Percentiles rank a stretch among this genome's conserved stretches.
These are phyloP conservation scores for Rhodotorula mucilaginosa DNA, from an alignment of 1,284 basidiomycete genomes.

Conservation along the genomic window DNA sequence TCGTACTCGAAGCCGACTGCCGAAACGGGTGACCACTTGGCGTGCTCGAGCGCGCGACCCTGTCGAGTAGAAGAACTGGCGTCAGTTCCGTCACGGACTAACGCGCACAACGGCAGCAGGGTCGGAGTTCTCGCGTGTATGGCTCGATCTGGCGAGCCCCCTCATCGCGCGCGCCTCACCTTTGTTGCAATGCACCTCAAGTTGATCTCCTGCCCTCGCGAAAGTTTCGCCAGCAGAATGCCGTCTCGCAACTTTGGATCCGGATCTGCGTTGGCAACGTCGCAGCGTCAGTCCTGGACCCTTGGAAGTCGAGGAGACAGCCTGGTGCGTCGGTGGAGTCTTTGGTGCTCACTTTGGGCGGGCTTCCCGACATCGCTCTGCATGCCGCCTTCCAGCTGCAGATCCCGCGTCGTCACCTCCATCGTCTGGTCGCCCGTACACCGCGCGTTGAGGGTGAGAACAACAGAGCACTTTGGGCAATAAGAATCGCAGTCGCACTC, in stretches of 20 bases:
- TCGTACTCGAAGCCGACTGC: slow-evolving; percentile 98
- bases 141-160: too few relatives aligned
- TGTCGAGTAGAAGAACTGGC: slow-evolving; percentile 46
- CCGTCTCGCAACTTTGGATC: slow-evolving; percentile 42
- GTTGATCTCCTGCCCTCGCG: slow-evolving; percentile 88
- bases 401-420: slow-evolving; percentile 75
- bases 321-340: too few relatives aligned
- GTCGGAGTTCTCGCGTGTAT: not conserved
- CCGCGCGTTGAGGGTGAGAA: slow-evolving; percentile 66
- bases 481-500: slow-evolving; percentile 78
- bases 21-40: slow-evolving; percentile 97
- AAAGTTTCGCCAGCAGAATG: slow-evolving; percentile 85
- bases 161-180: slow-evolving; percentile 53
- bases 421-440: slow-evolving; percentile 64
- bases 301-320: too few relatives aligned
- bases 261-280: not conserved
- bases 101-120: too few relatives aligned
- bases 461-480: slow-evolving; percentile 77
- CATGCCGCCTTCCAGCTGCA: slow-evolving; percentile 57
- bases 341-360: slow-evolving; percentile 18
- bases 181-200: slow-evolving; percentile 89
- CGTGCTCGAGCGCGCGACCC: slow-evolving; percentile 98
- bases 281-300: not conserved
- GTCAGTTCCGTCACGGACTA: not conserved
- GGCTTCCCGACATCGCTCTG: slow-evolving; percentile 49